Conservation (phyloP, 352 stramenopile species). For the Pythium vanterpoolii region DNA sequence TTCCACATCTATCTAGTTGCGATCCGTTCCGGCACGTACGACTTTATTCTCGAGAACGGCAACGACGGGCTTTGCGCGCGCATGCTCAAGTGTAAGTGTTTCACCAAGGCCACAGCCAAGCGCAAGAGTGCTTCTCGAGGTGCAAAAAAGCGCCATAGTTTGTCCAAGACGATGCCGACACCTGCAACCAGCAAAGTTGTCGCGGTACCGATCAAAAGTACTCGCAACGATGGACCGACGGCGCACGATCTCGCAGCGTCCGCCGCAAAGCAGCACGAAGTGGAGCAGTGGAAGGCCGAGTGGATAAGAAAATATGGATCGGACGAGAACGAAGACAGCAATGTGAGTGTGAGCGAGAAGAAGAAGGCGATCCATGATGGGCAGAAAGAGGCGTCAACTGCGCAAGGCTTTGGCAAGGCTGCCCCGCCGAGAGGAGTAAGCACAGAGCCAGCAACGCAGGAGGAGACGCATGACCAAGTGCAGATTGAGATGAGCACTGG, state of each 20-base stretch:
- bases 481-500: constrained; percentile 33
- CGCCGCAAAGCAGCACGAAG: constrained; percentile 28
- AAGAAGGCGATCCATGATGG: background rate
- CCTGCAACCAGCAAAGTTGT: constrained; percentile 26
- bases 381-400: background rate
- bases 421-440: background rate
- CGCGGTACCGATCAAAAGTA: constrained; percentile 2
- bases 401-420: background rate
- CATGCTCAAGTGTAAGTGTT: constrained; percentile 74
- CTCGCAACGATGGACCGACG: constrained; percentile 14
- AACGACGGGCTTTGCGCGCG: constrained; percentile 66
- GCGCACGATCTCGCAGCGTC: constrained; percentile 13
- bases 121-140: constrained; percentile 32
- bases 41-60: constrained; percentile 81
- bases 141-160: constrained; percentile 27
- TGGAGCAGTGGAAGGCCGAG: constrained; percentile 39
- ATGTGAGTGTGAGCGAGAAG: background rate
- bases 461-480: constrained; percentile 18
- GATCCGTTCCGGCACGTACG: constrained; percentile 73
- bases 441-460: background rate
- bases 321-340: constrained; percentile 25
- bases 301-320: constrained; percentile 37
- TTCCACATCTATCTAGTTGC: constrained; percentile 81
- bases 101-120: constrained; percentile 38
- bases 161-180: constrained; percentile 20